A percentile compares a stretch with the other conserved stretches of the same genome.
Evolutionary conservation across 208 protist species (phyloP).

Genomic region (Leptomonas pyrrhocoris): DNA sequence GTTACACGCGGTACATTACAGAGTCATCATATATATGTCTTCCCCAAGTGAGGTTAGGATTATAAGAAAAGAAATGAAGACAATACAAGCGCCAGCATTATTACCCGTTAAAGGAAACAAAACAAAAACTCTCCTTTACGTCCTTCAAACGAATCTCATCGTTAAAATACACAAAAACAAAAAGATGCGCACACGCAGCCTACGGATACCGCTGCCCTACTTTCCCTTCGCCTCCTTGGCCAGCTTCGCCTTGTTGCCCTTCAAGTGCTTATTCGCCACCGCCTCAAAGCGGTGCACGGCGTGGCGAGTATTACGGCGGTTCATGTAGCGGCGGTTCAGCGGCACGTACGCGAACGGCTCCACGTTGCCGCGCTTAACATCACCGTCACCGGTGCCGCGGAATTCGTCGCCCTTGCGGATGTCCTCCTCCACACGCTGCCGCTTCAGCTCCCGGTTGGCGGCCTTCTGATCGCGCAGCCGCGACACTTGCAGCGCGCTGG

Average conservation of each 20-base stretch:
- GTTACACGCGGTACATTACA: no score
- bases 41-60: no score
- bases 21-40: no score
- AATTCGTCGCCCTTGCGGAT: conserved; percentile 90
- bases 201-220: neutral
- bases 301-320: conserved; percentile 81
- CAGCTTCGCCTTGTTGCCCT: conserved; percentile 87
- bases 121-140: no score
- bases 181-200: neutral
- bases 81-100: no score
- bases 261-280: conserved; percentile 55
- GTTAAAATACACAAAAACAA: no score
- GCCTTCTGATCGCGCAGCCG: conserved; percentile 74
- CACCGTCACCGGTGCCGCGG: conserved; percentile 69
- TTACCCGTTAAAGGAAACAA: no score
- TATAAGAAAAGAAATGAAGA: no score
- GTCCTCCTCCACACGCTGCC: conserved; percentile 83
- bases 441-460: conserved; percentile 64
- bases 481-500: conserved; percentile 39
- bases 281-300: conserved; percentile 81
- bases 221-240: conserved; percentile 41
- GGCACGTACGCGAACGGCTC: conserved; percentile 92
- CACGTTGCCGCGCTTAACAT: conserved; percentile 83
- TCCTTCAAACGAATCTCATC: no score
- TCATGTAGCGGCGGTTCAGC: conserved; percentile 90